Evolutionary conservation across 345 rosid species (phyloP), one percentile per base, ranked within the genome.

Genomic region (Lenwebbia sp.): DNA sequence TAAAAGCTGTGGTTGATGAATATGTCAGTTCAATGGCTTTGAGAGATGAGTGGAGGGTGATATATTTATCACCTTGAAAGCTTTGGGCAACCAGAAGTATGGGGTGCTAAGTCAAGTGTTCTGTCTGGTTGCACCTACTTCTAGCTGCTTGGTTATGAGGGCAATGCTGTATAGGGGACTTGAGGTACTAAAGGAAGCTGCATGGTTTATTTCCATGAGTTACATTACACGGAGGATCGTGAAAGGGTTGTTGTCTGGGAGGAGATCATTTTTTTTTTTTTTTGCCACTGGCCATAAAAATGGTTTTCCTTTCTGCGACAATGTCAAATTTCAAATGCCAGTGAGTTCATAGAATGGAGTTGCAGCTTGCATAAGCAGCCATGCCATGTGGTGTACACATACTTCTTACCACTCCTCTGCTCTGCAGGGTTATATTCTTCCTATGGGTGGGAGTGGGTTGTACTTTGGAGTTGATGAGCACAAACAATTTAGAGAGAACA

Each of bases 201-300:
- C 99, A 8, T 97, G 99, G 99, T 96, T 95, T 65, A 93, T 97
- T 97, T 96, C 83, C 96, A 97, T 89, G 99, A 97, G 89, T 96
- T 97, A 78, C 98, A 97, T 90, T 97, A 95, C 82, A 95, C 94
- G 98, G 95, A 94, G 88, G 99, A 97, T 89, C 91, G 96, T 74
- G 98, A 96, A 89, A 91, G 96, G 85, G 96, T 99, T 4, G 99
- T 96, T 87, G 99, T 95, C 60, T 96, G 99, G 99, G 98, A 97
- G 86, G 99, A 96, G 93, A 96, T 96, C 91, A 94, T 17, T 25
- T 56, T 23, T 4, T 96, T 49, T 90, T 94, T 51, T 97, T 96
- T 89, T 86, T 95, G 93, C 98, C 96, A 0, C 98, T 98, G 54
- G 98, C 93, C 52, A 95, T 95, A 88, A 97, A 97, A 91, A 94